phyloP scores from a whole-genome alignment of 78 protist species.

The Guillardia theta region DNA sequence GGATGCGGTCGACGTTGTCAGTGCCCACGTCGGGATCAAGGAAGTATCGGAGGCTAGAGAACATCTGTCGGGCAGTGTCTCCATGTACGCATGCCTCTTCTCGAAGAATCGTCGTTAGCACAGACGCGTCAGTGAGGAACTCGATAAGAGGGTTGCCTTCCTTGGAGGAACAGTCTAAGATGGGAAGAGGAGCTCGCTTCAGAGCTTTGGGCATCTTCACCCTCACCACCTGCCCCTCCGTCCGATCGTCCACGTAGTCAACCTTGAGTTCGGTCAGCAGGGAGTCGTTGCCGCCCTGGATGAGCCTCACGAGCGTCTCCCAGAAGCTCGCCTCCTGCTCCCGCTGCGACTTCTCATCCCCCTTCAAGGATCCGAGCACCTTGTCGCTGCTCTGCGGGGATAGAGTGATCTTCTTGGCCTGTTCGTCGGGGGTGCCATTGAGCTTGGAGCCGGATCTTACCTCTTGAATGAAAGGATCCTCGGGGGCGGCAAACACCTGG shows the following conservation, averaged over 20 bases:
- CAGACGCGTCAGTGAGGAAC: neutral
- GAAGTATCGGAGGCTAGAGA: too few species aligned
- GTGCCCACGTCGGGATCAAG: neutral
- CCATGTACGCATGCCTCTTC: too few species aligned
- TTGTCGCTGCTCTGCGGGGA: neutral
- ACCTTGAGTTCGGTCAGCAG: neutral
- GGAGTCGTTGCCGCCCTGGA: neutral
- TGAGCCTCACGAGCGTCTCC: neutral
- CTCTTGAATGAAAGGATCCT: neutral
- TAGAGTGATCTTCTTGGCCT: neutral
- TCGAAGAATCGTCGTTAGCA: too few species aligned
- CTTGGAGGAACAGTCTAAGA: neutral
- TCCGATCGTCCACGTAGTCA: neutral
- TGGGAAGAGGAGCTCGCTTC: neutral
- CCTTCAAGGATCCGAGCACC: neutral
- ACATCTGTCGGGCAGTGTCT: too few species aligned
- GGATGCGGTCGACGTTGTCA: neutral
- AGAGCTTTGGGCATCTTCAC: neutral
- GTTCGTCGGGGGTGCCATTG: neutral
- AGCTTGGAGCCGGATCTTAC: too few species aligned
- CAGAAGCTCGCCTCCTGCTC: neutral
- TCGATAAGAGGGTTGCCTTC: neutral
- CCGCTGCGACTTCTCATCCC: neutral
- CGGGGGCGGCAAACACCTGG: neutral
- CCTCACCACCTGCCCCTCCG: neutral